Base-by-base conservation (phyloP, 1,139 yeast genomes). In the Geotrichum citri-aurantii region DNA sequence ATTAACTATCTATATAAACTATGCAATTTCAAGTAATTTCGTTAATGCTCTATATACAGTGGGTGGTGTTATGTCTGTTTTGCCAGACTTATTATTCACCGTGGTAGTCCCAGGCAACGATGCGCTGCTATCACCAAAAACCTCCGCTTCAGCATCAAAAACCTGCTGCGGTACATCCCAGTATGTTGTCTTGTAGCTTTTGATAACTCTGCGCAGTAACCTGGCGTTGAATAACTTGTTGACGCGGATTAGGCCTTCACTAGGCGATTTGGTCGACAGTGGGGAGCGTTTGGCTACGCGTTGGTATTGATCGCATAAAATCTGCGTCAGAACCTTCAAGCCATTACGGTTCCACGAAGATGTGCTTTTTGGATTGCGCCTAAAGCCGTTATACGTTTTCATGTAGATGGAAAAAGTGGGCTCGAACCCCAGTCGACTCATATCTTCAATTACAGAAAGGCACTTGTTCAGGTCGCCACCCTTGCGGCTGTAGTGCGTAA, bases 31-130 rank as follows among this genome's bases (percentile, higher is more conserved):
- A 51, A 56, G 17, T 33, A 56, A 24, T 27, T 52, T 47, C 31
- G 48, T 51, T 48, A 56, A 37, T 33, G 52, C 52, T 47, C 47
- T 56, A 56, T 56, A 51, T 56, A 56, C 58, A 56, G 50, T 56
- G 31, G 46, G 51, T 24, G 55, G 27, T 14, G 52, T 19, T 10
- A 50, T 47, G 17, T 40, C 52, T 29, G 47, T 40, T 48, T 37
- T 37, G n/a, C 40, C 37, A 46, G 50, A 33, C 55, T 47, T 50
- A 26, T 52, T 47, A 47, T 47, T 53, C 12, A 37, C 44, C 2
- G 19, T 37, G 44, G 44, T 37, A 8, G 44, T 37, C 44, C 10
- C 44, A n/a, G 44, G 44, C 19, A n/a, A 8, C 44, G 44, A n/a
- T 19, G 44, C 17, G 21, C 44, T 19, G 42, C 26, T 33, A 5